phyloP scores from a whole-genome alignment of 371 early-diverging fungal species.

The Actinomortierella wolfii region DNA sequence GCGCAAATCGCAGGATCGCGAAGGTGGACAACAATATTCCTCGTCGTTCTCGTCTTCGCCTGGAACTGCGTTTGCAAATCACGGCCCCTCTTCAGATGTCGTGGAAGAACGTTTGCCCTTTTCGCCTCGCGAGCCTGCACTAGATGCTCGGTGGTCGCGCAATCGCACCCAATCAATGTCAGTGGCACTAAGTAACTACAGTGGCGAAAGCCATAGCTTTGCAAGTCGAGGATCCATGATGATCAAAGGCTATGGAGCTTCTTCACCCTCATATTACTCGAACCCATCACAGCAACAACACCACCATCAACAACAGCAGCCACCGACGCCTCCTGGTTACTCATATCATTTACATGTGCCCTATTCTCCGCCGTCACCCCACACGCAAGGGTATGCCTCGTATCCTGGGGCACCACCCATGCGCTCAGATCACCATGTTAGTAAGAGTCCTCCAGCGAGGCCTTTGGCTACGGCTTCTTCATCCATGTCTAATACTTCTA shows the following conservation, averaged over 20 bases:
- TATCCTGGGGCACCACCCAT: neutral
- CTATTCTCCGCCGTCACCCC: neutral
- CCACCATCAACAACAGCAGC: neutral
- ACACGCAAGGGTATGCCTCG: neutral
- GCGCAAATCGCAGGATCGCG: too few species aligned
- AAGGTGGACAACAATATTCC: too few species aligned
- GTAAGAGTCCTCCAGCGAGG: constrained; percentile 22
- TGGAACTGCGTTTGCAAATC: too few species aligned
- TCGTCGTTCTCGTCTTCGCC: too few species aligned
- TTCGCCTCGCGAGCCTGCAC: too few species aligned
- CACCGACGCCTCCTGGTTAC: neutral
- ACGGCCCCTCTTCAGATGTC: too few species aligned
- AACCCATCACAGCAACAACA: constrained; percentile 2
- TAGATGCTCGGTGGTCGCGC: constrained; percentile 12
- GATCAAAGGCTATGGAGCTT: neutral
- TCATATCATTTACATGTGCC: neutral
- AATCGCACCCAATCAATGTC: constrained; percentile 4
- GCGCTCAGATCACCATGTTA: neutral
- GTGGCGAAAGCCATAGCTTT: neutral
- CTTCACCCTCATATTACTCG: neutral
- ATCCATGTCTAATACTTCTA: too few species aligned
- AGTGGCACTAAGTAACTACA: neutral
- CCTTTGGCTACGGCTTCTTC: constrained; percentile 25
- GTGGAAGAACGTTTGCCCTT: too few species aligned
- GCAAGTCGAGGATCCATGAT: neutral